Base-by-base conservation (phyloP, 2,329 filamentous ascomycete species). In the Colletotrichum camelliae region DNA sequence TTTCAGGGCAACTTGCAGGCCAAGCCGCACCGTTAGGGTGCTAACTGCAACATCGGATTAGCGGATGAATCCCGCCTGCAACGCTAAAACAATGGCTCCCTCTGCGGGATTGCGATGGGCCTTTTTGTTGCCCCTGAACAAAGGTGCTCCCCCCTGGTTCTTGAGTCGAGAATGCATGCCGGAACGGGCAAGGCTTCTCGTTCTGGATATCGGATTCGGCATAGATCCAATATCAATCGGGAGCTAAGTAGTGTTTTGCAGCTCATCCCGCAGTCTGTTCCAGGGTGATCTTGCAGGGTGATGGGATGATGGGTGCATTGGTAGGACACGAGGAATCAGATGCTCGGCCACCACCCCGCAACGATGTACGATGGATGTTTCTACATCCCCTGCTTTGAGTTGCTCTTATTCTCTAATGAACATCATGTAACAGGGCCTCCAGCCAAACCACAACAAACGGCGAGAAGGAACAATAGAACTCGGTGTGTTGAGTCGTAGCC, bases 41-140 rank as follows among this genome's bases (percentile, higher is more conserved):
- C 64, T 62, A 72, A 29, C 52, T 43, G 13, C 62, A 60, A 21
- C 37, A 39, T 62, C 15, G 62, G 72, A 72, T 55, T 72, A 75
- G 69, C 73, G 43, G 43, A 24, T n/a, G 43, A 5, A n/a, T 39
- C 24, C 21, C n/a, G 21, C 10, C 31, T 13, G 27, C n/a, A 31
- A 24, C 57, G 57, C 57, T 65, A 64, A 69, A 69, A 64, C 43
- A 37, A 52, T 18, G 13, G 3, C 7, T 58, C 65, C 24, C 64
- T 73, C 58, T 60, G 70, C 37, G 4, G n/a, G 29, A 31, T 64
- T 43, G 64, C 8, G 21, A 69, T 27, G 61, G 21, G 13, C 21
- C 33, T 70, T 62, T 73, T 16, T 43, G 15, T 68, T 67, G 21
- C 70, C 73, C 73, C 73, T 73, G 70, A 68, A 64, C 35, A 60